phyloP scores from a whole-genome alignment of 805 yeast species.

The Wickerhamomyces xylosicus region DNA sequence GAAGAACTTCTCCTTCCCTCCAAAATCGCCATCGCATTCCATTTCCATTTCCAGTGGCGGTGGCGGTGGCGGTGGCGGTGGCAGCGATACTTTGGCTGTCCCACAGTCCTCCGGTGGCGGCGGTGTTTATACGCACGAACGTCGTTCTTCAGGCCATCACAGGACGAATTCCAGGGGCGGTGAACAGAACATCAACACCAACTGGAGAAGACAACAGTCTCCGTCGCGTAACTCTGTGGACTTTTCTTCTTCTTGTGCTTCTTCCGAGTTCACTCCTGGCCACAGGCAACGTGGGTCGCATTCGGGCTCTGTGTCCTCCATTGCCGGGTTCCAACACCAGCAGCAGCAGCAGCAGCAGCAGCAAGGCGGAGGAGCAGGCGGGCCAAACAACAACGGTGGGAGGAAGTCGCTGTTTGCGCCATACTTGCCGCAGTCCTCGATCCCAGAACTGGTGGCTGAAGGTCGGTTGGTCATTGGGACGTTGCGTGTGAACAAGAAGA shows the following conservation, averaged over 20 bases:
- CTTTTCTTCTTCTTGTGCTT: conserved; percentile 20
- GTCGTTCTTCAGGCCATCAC: conserved; percentile 31
- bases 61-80: no score
- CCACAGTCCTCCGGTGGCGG: no score
- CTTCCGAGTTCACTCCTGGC: conserved; percentile 53
- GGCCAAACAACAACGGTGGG: no score
- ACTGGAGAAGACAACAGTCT: conserved; percentile 46
- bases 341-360: conserved; percentile 15
- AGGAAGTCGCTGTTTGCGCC: conserved; percentile 91
- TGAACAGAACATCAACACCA: conserved; percentile 36
- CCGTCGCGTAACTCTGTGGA: conserved; percentile 23
- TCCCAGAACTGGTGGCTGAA: conserved; percentile 81
- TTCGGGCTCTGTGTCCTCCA: conserved; percentile 39
- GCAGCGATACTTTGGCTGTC: conserved; percentile 3
- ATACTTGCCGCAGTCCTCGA: conserved; percentile 84
- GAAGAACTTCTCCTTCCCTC: conserved; percentile 56
- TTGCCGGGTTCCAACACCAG: conserved; percentile 15
- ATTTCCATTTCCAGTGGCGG: no score
- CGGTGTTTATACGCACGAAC: conserved; percentile 26
- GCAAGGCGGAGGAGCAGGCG: no score
- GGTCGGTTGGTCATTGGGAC: conserved; percentile 91
- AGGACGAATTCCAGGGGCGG: conserved; percentile 28
- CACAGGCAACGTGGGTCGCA: conserved; percentile 70
- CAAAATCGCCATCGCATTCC: conserved; percentile 18
- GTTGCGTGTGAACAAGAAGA: conserved; percentile 88